Base-by-base conservation (phyloP, 495 filamentous ascomycete species). In the Neurospora sp. region DNA sequence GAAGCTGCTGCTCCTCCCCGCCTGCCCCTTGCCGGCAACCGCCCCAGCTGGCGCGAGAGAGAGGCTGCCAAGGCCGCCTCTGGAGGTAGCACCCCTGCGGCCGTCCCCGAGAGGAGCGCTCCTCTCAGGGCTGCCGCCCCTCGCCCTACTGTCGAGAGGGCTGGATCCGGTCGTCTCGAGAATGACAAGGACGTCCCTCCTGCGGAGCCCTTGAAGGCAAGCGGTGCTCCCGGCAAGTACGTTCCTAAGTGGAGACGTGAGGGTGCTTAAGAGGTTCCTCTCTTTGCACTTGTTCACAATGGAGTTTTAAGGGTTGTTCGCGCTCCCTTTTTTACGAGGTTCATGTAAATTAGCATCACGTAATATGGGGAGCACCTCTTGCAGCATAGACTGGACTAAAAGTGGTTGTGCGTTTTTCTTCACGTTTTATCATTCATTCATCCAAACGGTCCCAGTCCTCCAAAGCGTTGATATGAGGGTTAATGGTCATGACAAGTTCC, bases 11-110 rank as follows among this genome's bases (percentile, higher is more conserved):
- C 85, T 27, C 88, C 91, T 69, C 92, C 93, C 27, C 89, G 88
- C 74, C 86, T 96, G 79, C 84, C 86, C 72, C 85, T 97, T 72
- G 85, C 87, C 70, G 89, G 89, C 61, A 75, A 73, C 78, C 90
- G 89, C 81, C 83, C 88, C 41, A 89, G 86, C 77, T 97, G 94
- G 94, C 91, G 94, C 82, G 94, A 97, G n/a, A 88, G 93, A 61
- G 84, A 92, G 81, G 92, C 91, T 65, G 89, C 89, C 74, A 93
- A 88, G 71, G 80, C 84, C 61, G 78, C 72, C 39, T 73, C 72
- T 44, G 76, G 75, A 40, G 74, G 71, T 41, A 70, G 73, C 5
- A 69, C 61, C 22, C 40, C 72, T 18, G 72, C 22, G 10, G 22
- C 75, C 41, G 72, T 70, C 41, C 42, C 76, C 27, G 77, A 79